These are phyloP conservation scores for Bonia amplexicaulis DNA, from an alignment of 176 grass and related monocot species.

Conservation along the genomic window DNA sequence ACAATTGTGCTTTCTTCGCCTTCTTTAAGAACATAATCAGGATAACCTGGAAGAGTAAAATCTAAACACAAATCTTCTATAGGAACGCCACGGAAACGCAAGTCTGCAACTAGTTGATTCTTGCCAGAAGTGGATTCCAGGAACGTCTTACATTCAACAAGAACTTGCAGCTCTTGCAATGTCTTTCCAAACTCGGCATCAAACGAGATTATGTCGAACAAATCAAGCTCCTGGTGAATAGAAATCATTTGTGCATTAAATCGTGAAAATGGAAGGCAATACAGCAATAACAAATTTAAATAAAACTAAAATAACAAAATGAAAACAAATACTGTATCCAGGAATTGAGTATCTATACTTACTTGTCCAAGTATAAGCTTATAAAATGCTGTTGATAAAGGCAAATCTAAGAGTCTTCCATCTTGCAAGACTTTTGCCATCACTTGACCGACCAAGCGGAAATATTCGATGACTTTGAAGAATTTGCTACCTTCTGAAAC, in stretches of 20 bases:
- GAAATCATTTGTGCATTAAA: slow-evolving; percentile 1
- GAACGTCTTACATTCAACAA: slow-evolving; percentile 61
- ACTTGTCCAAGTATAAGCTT: slow-evolving; percentile 82
- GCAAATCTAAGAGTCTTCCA: slow-evolving; percentile 85
- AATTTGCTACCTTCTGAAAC: slow-evolving; percentile 48
- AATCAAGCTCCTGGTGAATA: slow-evolving; percentile 69
- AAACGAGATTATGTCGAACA: slow-evolving; percentile 81
- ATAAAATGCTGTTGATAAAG: slow-evolving; percentile 77
- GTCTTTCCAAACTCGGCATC: slow-evolving; percentile 78
- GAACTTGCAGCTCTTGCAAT: slow-evolving; percentile 72
- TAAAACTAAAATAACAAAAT: slow-evolving; percentile 19
- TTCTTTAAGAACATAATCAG: slow-evolving; percentile 78
- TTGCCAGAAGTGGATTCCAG: slow-evolving; percentile 40
- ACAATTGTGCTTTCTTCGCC: slow-evolving; percentile 56
- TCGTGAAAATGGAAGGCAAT: neutral
- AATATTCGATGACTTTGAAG: slow-evolving; percentile 56
- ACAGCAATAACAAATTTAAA: neutral
- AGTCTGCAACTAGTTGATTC: slow-evolving; percentile 44
- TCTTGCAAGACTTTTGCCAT: slow-evolving; percentile 94
- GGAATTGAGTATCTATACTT: slow-evolving; percentile 20
- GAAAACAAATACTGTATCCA: neutral
- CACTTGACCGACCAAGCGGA: slow-evolving; percentile 63
- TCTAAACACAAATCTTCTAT: slow-evolving; percentile 75
- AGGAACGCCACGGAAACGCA: slow-evolving; percentile 48
- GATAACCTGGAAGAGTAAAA: slow-evolving; percentile 96